These are phyloP conservation scores for Scheffersomyces stipitis DNA, from an alignment of 805 yeast species.

Conservation along the genomic window DNA sequence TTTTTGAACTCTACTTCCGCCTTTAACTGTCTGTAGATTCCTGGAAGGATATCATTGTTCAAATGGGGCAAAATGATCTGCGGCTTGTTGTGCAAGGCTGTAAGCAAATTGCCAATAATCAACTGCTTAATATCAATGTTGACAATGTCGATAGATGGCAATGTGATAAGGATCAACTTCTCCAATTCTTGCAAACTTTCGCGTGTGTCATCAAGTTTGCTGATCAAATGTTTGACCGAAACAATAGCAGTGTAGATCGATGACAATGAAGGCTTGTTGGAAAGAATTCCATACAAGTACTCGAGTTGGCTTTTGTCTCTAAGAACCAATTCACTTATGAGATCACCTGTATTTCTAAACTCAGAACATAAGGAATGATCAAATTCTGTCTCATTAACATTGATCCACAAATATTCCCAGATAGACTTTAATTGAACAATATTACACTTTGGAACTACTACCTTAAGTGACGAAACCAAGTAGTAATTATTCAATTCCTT, in stretches of 20 bases:
- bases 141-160: slow-evolving; percentile 23
- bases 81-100: slow-evolving; percentile 60
- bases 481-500: neutral
- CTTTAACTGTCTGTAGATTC: slow-evolving; percentile 52
- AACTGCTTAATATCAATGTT: slow-evolving; percentile 58
- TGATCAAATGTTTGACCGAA: slow-evolving; percentile 32
- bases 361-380: slow-evolving; percentile 19
- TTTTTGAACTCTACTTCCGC: slow-evolving; percentile 59
- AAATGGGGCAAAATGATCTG: slow-evolving; percentile 45
- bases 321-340: slow-evolving; percentile 27
- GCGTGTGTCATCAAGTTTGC: slow-evolving; percentile 11
- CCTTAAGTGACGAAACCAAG: slow-evolving; percentile 19
- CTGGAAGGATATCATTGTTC: slow-evolving; percentile 45
- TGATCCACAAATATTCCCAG: slow-evolving; percentile 24
- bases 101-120: slow-evolving; percentile 57
- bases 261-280: slow-evolving; percentile 7
- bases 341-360: slow-evolving; percentile 36
- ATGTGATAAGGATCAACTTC: slow-evolving; percentile 13
- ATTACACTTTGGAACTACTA: slow-evolving; percentile 8
- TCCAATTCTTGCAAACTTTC: slow-evolving; percentile 11
- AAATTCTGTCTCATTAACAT: slow-evolving; percentile 14
- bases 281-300: slow-evolving; percentile 8
- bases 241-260: slow-evolving; percentile 31
- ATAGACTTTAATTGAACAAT: slow-evolving; percentile 20
- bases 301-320: slow-evolving; percentile 3